A percentile compares a stretch with the other conserved stretches of the same genome.
Evolutionary conservation across 2,329 filamentous ascomycete genomes (phyloP).

Genomic region (Neoarthrinium moseri): DNA sequence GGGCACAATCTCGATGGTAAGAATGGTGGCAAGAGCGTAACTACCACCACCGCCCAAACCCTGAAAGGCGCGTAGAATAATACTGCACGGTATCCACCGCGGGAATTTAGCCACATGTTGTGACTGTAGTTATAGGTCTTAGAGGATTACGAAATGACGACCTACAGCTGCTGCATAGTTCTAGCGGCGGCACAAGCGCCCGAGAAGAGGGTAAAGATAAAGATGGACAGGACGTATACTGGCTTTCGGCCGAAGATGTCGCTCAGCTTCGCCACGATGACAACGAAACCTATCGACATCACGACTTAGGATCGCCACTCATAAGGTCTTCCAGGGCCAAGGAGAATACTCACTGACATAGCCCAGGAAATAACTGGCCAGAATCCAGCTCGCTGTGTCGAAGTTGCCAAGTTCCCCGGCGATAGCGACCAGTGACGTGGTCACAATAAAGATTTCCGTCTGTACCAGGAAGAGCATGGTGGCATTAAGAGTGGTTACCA

Average conservation of each 20-base stretch:
- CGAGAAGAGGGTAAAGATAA: conserved; percentile 38
- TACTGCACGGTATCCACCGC: no score
- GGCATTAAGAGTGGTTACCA: no score
- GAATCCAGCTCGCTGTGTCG: conserved; percentile 12
- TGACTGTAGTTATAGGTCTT: no score
- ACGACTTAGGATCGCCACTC: no score
- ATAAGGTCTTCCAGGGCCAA: neutral
- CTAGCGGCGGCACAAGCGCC: conserved; percentile 11
- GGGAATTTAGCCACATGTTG: no score
- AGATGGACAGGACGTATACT: conserved; percentile 38
- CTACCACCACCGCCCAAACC: conserved; percentile 23
- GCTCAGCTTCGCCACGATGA: conserved; percentile 14
- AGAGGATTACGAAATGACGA: neutral
- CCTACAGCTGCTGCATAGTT: conserved; percentile 15
- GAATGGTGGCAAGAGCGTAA: conserved; percentile 14
- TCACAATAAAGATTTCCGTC: conserved; percentile 12
- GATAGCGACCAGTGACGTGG: conserved; percentile 11
- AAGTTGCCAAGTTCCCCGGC: conserved; percentile 11
- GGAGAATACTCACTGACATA: conserved; percentile 15
- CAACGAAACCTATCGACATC: conserved; percentile 8
- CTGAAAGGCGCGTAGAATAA: conserved; percentile 26
- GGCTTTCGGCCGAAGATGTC: conserved; percentile 47
- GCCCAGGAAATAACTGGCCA: conserved; percentile 16
- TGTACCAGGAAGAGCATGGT: conserved; percentile 5
- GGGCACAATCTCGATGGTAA: conserved; percentile 3